These are phyloP conservation scores for Davidsoniella virescens DNA, from an alignment of 2,329 filamentous ascomycete species.

Conservation along the genomic window DNA sequence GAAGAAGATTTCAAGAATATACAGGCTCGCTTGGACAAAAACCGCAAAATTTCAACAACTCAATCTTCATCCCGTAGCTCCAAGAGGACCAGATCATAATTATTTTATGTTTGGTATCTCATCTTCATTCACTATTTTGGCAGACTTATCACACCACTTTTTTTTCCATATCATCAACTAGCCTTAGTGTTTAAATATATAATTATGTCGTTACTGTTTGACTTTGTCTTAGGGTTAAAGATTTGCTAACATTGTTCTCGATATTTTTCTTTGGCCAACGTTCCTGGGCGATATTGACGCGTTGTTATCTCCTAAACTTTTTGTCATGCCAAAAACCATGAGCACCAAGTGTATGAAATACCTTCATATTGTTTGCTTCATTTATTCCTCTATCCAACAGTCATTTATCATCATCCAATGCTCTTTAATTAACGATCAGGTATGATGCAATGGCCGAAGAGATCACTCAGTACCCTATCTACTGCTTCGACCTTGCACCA, in stretches of 20 bases:
- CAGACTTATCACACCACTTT: no score
- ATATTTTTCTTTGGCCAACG: no score
- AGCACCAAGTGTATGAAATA: neutral
- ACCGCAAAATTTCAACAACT: neutral
- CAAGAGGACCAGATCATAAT: slow-evolving; percentile 2
- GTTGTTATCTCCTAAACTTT: no score
- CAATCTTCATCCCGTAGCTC: neutral
- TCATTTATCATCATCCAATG: slow-evolving; percentile 10
- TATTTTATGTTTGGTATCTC: neutral
- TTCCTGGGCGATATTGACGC: no score
- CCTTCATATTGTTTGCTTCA: neutral
- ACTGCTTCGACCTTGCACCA: slow-evolving; percentile 46
- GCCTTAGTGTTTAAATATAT: no score
- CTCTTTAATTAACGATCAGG: slow-evolving; percentile 10
- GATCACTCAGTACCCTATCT: slow-evolving; percentile 36
- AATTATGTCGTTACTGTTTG: no score
- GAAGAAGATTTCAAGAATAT: slow-evolving; percentile 37
- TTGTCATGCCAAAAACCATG: no score
- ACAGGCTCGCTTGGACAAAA: slow-evolving; percentile 22
- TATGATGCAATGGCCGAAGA: slow-evolving; percentile 35
- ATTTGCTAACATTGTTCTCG: no score
- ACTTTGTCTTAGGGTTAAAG: no score
- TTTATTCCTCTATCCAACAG: no score
- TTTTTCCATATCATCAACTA: no score
- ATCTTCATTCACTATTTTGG: neutral